Evolutionary conservation across 73 alveolate genomes (phyloP).

Genomic region (Paraurostyla sp.): DNA sequence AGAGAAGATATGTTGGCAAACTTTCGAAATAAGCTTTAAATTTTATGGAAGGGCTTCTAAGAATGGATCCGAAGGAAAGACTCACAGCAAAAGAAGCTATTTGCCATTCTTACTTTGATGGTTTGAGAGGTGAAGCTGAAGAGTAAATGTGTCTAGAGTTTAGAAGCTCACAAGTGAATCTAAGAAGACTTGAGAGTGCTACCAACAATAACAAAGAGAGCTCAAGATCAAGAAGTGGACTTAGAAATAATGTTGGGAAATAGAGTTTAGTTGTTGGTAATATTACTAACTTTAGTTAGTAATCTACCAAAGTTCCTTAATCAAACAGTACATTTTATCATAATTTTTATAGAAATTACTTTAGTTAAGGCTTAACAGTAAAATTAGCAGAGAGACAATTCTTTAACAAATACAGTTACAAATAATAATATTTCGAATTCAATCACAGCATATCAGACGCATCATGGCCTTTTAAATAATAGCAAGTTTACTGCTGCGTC

Average conservation of each 20-base stretch:
- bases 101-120: slow-evolving; percentile 92
- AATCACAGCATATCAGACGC: too few relatives aligned
- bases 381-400: too few relatives aligned
- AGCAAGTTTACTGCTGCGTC: too few relatives aligned
- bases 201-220: neutral
- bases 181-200: slow-evolving; percentile 56
- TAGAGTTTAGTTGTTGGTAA: slow-evolving; percentile 9
- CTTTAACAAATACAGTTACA: too few relatives aligned
- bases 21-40: slow-evolving; percentile 77
- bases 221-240: slow-evolving; percentile 63
- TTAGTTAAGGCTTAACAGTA: too few relatives aligned
- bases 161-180: neutral
- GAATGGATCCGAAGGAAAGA: slow-evolving; percentile 93
- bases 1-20: slow-evolving; percentile 93
- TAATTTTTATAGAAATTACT: too few relatives aligned
- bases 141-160: slow-evolving; percentile 51
- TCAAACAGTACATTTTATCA: too few relatives aligned
- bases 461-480: too few relatives aligned
- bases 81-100: slow-evolving; percentile 90
- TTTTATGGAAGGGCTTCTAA: slow-evolving; percentile 85
- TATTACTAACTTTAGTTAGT: slow-evolving; percentile 17
- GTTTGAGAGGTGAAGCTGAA: slow-evolving; percentile 81
- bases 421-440: too few relatives aligned
- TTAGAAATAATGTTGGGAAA: slow-evolving; percentile 30
- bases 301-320: too few relatives aligned